phyloP scores from a whole-genome alignment of 805 yeast genomes.

The Spathaspora hagerdaliae region DNA sequence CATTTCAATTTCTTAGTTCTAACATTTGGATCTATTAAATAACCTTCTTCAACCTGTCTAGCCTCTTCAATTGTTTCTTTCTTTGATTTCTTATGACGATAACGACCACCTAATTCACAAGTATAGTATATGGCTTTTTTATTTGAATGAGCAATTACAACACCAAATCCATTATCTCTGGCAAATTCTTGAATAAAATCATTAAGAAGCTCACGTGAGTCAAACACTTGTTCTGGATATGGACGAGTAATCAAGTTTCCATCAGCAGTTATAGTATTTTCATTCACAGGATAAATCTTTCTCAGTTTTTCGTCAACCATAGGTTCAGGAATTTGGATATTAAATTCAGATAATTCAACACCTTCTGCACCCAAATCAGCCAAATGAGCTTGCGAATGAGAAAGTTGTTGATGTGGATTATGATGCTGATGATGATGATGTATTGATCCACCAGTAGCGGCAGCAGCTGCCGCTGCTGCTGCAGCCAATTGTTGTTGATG shows the following conservation, averaged over 20 bases:
- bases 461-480: conserved; percentile 1
- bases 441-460: not conserved
- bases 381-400: conserved; percentile 1
- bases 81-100: conserved; percentile 45
- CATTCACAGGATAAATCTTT: conserved; percentile 40
- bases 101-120: conserved; percentile 55
- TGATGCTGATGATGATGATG: conserved; percentile 7
- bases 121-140: conserved; percentile 57
- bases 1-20: conserved; percentile 52
- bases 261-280: conserved; percentile 44
- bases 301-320: conserved; percentile 36
- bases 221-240: conserved; percentile 50
- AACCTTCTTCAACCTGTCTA: conserved; percentile 22
- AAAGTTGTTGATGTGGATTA: conserved; percentile 5
- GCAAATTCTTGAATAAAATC: conserved; percentile 55
- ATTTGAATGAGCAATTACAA: conserved; percentile 57
- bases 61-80: conserved; percentile 14
- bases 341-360: conserved; percentile 29
- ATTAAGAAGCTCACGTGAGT: conserved; percentile 45
- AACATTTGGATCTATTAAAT: conserved; percentile 36
- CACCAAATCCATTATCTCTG: conserved; percentile 54
- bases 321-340: conserved; percentile 45
- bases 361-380: not conserved
- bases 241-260: conserved; percentile 52
- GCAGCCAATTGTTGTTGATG: conserved; percentile 12